Evolutionary conservation across 495 filamentous ascomycete genomes (phyloP), one percentile per base, ranked within the genome.

Genomic region (Aspergillus egyptiacus): DNA sequence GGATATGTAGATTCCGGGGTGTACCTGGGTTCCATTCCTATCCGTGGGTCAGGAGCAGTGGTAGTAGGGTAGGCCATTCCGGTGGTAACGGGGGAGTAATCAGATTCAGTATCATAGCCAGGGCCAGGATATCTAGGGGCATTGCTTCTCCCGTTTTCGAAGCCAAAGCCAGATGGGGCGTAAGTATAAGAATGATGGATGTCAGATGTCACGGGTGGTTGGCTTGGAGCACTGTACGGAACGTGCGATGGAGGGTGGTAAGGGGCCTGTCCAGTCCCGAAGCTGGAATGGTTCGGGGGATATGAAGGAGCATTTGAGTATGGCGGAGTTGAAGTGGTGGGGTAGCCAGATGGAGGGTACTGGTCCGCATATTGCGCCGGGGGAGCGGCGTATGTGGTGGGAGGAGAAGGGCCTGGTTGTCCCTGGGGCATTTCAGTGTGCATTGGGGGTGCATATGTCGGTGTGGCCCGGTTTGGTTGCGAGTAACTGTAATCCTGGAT

Each of bases 21-120:
- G 51, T 70, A 74, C 69, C 71, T 74, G 44, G 68, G 59, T 32
- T 71, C 71, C 69, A 74, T 71, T 70, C 64, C 67, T 67, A 73
- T 68, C 64, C 71, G 69, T 45, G 68, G 61, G 48, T 74, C 71
- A 56, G 68, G 63, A 60, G 67, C 70, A 58, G 69, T 65, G 41
- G 68, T 69, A 54, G 69, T 36, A 60, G 69, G 68, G 54, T 73
- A 73, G 35, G 60, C 55, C 49, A 72, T 73, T 57, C 65, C 68
- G 40, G 69, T 62, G 24, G 71, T 67, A 41, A 68, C 68, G 40
- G 68, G 63, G 47, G 71, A 65, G 52, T 72, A 73, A 34, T 74
- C 71, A 51, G 64, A 50, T 27, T 74, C 67, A 54, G 66, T 53
- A 48, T 74, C 68, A 71, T 73, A 73, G 48, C 66, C 68, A 40